Percentiles rank a stretch among this genome's conserved stretches.
phyloP scores from a whole-genome alignment of 495 filamentous ascomycete genomes.

The Penicillium dipodomyicola region DNA sequence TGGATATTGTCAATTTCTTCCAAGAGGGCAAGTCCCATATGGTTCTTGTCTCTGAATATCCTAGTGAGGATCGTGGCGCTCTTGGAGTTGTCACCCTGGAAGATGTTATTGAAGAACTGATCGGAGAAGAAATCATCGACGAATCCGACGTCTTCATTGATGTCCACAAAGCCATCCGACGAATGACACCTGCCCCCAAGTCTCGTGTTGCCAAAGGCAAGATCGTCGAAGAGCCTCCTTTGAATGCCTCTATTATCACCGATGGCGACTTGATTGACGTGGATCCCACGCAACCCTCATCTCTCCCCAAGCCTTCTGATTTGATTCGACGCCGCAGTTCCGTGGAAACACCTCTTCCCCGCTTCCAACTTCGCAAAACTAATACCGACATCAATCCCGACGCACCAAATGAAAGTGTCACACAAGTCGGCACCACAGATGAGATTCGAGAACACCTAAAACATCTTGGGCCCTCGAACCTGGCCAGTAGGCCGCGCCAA shows the following conservation, averaged over 20 bases:
- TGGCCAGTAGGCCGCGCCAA: slow-evolving; percentile 74
- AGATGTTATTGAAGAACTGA: slow-evolving; percentile 97
- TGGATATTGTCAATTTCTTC: slow-evolving; percentile 99
- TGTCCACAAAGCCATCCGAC: slow-evolving; percentile 92
- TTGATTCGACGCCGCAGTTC: slow-evolving; percentile 37
- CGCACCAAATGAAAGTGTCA: slow-evolving; percentile 31
- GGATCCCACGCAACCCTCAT: slow-evolving; percentile 21
- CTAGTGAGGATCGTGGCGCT: slow-evolving; percentile 83
- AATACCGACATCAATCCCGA: slow-evolving; percentile 31
- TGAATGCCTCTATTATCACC: slow-evolving; percentile 22
- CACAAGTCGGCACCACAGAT: slow-evolving; percentile 41
- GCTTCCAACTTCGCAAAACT: slow-evolving; percentile 42
- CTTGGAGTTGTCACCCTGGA: slow-evolving; percentile 93
- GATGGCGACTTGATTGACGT: slow-evolving; percentile 42
- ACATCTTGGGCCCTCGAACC: slow-evolving; percentile 89
- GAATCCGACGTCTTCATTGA: slow-evolving; percentile 97
- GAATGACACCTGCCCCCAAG: slow-evolving; percentile 65
- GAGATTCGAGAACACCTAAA: slow-evolving; percentile 83
- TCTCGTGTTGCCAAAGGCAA: slow-evolving; percentile 58
- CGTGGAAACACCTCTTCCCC: slow-evolving; percentile 53
- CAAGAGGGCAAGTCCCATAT: slow-evolving; percentile 99
- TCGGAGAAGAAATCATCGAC: slow-evolving; percentile 88
- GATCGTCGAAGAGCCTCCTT: slow-evolving; percentile 50
- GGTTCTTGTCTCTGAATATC: slow-evolving; percentile 90
- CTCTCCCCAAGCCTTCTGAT: slow-evolving; percentile 12